phyloP scores from a whole-genome alignment of 176 grass and related monocot genomes.

The Lolium perenne region DNA sequence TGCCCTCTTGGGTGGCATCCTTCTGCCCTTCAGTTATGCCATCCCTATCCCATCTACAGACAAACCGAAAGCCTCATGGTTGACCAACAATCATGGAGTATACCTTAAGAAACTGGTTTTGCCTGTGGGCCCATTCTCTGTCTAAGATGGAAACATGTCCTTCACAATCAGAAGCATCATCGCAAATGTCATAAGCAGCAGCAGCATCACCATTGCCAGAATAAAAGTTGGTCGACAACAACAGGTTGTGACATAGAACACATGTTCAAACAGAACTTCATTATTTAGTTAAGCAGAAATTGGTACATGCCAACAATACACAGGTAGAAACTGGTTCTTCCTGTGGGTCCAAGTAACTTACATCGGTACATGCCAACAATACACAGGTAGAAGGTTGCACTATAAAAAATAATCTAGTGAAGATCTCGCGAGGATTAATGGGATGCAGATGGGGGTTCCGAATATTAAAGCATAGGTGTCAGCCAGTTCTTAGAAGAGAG shows the following conservation, averaged over 20 bases:
- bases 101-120: slow-evolving; percentile 77
- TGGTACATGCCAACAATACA: neutral
- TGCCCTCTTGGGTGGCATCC: slow-evolving; percentile 79
- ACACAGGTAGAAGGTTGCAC: too few relatives aligned
- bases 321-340: too few relatives aligned
- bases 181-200: slow-evolving; percentile 43
- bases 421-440: too few relatives aligned
- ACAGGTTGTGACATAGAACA: slow-evolving; percentile 10
- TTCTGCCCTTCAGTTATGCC: slow-evolving; percentile 77
- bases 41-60: slow-evolving; percentile 81
- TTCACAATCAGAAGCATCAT: slow-evolving; percentile 41
- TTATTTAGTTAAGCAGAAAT: slow-evolving; percentile 5
- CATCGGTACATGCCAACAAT: too few relatives aligned
- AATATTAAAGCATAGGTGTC: too few relatives aligned
- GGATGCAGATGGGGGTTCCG: too few relatives aligned
- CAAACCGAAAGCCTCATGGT: neutral
- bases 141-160: slow-evolving; percentile 45
- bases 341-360: too few relatives aligned
- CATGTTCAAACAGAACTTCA: neutral
- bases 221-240: slow-evolving; percentile 8
- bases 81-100: neutral
- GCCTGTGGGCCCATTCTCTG: slow-evolving; percentile 66
- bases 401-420: too few relatives aligned
- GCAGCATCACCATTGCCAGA: slow-evolving; percentile 11
- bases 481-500: too few relatives aligned